Evolutionary conservation across 257 asterid genomes (phyloP).

Genomic region (Linderniella brevidens): DNA sequence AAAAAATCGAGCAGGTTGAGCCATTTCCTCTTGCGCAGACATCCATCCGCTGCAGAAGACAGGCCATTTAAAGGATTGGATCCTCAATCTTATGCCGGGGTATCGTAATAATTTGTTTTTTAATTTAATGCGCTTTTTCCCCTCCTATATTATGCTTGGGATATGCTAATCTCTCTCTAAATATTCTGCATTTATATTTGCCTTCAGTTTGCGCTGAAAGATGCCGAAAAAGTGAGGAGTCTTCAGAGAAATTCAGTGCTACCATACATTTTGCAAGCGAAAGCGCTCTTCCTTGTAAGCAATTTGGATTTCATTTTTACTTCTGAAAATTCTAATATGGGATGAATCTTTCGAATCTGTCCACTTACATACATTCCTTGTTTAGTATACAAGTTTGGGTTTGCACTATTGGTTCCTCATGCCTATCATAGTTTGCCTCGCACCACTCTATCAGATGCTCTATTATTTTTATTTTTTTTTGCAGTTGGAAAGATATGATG

Average conservation of each 20-base stretch:
- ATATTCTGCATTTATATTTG: neutral
- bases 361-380: no score
- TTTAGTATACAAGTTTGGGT: no score
- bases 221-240: constrained; percentile 72
- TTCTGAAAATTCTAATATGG: neutral
- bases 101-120: constrained; percentile 13
- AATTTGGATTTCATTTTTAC: constrained; percentile 2
- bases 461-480: constrained; percentile 14
- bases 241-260: constrained; percentile 20
- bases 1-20: constrained; percentile 34
- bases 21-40: constrained; percentile 57
- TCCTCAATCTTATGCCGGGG: constrained; percentile 91
- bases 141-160: constrained; percentile 2
- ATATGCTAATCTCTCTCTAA: no score
- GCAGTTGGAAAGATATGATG: constrained; percentile 79
- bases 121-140: neutral
- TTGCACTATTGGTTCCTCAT: no score
- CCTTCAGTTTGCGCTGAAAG: constrained; percentile 80
- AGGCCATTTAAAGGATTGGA: constrained; percentile 79
- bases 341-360: no score
- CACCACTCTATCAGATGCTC: neutral
- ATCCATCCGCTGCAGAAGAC: constrained; percentile 64
- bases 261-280: constrained; percentile 63
- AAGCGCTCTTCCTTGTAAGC: constrained; percentile 83
- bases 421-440: no score